phyloP scores from a whole-genome alignment of 1,284 basidiomycete species.

The Ustilago trichophora region DNA sequence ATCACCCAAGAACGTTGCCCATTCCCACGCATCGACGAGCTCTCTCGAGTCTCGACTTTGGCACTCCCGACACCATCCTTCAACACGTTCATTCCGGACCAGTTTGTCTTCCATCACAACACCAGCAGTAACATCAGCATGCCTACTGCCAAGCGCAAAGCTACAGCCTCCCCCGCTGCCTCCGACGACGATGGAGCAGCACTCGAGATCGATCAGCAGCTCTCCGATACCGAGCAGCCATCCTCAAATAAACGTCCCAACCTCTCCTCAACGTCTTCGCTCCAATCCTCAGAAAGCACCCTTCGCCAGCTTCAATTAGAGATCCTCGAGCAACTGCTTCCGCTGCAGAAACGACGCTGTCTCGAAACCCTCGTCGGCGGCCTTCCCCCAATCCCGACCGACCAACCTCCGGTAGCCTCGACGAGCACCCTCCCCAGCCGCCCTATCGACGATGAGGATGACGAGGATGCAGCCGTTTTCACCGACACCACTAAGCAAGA shows the following conservation, averaged over 20 bases:
- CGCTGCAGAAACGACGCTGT: conserved; percentile 21
- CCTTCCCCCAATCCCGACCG: conserved; percentile 10
- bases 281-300: conserved; percentile 2
- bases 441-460: not conserved
- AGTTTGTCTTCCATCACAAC: too few relatives aligned
- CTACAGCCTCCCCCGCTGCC: conserved; percentile 4
- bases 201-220: too few relatives aligned
- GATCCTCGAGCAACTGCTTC: conserved; percentile 6
- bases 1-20: too few relatives aligned
- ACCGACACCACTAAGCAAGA: too few relatives aligned
- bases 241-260: too few relatives aligned
- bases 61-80: too few relatives aligned
- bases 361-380: conserved; percentile 24
- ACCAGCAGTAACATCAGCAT: too few relatives aligned
- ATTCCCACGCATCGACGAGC: too few relatives aligned
- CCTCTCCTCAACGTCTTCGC: too few relatives aligned
- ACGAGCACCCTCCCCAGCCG: not conserved
- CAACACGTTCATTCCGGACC: too few relatives aligned
- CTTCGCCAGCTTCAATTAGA: conserved; percentile 12
- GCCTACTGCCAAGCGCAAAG: conserved; percentile 18
- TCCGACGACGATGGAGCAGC: conserved; percentile 17
- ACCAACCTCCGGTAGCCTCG: not conserved
- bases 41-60: too few relatives aligned
- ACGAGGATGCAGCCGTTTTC: conserved; percentile 17
- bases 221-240: too few relatives aligned